Conservation (phyloP, 306 rosid species). For the Boehmeria nivea region DNA sequence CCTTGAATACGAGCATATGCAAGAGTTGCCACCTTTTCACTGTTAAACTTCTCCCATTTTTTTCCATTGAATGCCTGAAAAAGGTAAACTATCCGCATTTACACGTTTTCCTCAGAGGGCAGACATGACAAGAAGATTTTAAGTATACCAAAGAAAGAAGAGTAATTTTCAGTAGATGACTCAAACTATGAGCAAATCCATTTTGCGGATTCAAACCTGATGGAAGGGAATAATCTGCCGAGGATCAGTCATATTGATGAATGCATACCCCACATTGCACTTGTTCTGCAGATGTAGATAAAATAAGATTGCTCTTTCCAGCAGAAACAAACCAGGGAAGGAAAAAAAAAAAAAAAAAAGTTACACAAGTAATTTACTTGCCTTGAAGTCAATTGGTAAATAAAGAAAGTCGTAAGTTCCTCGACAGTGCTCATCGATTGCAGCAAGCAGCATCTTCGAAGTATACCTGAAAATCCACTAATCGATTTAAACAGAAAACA, state of each 20-base stretch:
- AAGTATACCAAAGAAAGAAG: background rate
- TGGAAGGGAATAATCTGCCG: slow-evolving; percentile 67
- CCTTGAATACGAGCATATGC: slow-evolving; percentile 91
- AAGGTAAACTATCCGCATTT: background rate
- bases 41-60: slow-evolving; percentile 89
- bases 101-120: slow-evolving; percentile 20
- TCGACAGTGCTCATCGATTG: slow-evolving; percentile 75
- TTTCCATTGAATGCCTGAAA: slow-evolving; percentile 80
- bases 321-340: background rate
- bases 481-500: background rate
- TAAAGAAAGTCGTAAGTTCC: slow-evolving; percentile 87
- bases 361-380: slow-evolving; percentile 31
- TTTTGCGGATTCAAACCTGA: slow-evolving; percentile 43
- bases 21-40: slow-evolving; percentile 85
- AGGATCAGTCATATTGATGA: slow-evolving; percentile 83
- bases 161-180: slow-evolving; percentile 8
- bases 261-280: slow-evolving; percentile 90
- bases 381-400: slow-evolving; percentile 88
- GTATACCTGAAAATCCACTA: slow-evolving; percentile 51
- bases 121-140: too few species aligned
- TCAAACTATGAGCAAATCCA: slow-evolving; percentile 12
- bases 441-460: slow-evolving; percentile 84
- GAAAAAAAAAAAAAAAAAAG: slow-evolving; percentile 17
- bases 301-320: background rate
- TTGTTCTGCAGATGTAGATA: slow-evolving; percentile 54